These are phyloP conservation scores for Spiraea crenata DNA, from an alignment of 331 rosid species.

Conservation along the genomic window DNA sequence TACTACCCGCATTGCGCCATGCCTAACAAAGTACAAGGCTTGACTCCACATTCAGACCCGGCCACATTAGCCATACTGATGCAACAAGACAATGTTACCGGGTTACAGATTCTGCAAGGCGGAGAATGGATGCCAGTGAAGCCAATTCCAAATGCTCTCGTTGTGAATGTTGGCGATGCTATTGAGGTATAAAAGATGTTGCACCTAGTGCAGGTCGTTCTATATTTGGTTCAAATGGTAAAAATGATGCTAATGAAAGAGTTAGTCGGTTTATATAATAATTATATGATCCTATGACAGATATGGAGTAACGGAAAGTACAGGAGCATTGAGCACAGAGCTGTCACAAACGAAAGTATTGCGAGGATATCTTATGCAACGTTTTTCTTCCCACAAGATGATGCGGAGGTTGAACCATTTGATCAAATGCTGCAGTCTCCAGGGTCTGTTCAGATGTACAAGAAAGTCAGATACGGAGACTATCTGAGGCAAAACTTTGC, in stretches of 20 bases:
- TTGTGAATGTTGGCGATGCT: constrained; percentile 42
- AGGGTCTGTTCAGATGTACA: constrained; percentile 20
- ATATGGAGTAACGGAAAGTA: constrained; percentile 3
- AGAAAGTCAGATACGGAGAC: constrained; percentile 34
- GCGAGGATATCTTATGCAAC: constrained; percentile 17
- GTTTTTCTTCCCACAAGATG: constrained; percentile 22
- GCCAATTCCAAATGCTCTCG: constrained; percentile 31
- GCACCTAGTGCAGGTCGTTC: not conserved
- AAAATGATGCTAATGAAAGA: too few species aligned
- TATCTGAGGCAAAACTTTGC: constrained; percentile 18
- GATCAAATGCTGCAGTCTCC: constrained; percentile 15
- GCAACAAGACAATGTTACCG: constrained; percentile 34
- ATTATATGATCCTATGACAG: not conserved
- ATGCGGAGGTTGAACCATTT: constrained; percentile 33
- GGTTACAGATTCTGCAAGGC: constrained; percentile 34
- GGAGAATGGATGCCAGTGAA: constrained; percentile 40
- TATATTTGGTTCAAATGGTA: too few species aligned
- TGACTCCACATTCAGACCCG: constrained; percentile 32
- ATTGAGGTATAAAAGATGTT: constrained; percentile 20
- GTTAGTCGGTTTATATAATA: not conserved
- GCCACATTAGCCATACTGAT: constrained; percentile 34
- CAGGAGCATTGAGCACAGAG: constrained; percentile 27
- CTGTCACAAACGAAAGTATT: not conserved
- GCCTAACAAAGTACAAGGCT: constrained; percentile 36
- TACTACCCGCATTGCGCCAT: constrained; percentile 39